Base-by-base conservation (phyloP, 768 basidiomycete genomes). In the Amanita phalloides region DNA sequence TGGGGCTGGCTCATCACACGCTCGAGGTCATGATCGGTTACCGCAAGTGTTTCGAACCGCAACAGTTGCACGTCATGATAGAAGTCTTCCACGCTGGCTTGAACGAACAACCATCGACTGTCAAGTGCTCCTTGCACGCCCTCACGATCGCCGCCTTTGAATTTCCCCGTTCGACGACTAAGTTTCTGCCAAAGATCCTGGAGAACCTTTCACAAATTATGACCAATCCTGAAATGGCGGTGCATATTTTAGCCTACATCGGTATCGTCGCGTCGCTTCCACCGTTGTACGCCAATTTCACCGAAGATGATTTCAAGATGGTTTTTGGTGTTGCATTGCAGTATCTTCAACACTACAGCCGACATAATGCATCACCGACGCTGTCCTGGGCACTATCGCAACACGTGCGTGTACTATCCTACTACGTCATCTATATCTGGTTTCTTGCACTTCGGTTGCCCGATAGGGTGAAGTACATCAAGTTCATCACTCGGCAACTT, bases 161-260 rank as follows among this genome's bases (percentile, higher is more conserved):
- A 63, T 68, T 98, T 11, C 85, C 82, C 46, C 69, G 80, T 6
- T 88, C 89, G 6, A 79, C 93, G 66, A 89, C 84, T 25, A 87
- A 85, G 56, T 81, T 74, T 58, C 71, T 97, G 33, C 77, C 90
- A 6, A 72, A 77, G 33, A 90, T 96, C 48, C 71, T 98, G 53
- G 85, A 86, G 59, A 90, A 89, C 65, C 76, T 98, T 26, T 84
- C 87, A 6, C 86, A 89, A 63, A 95, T 98, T 68, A 94, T 97
- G 84, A 90, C 90, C 1, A 92, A 89, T 49, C 82, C 91, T 2
- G 83, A 83, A 54, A 86, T 97, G 78, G 86, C 92, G 5, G 86
- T 94, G n/a, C 94, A 98, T 62, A 94, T 98, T 63, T 81, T 98
- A 53, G 89, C 89, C 55, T 89, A 98, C 64, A 77, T 98, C 21